Percentiles rank a stretch among this genome's conserved stretches.
Conservation (phyloP, 2,329 filamentous ascomycete species). For the Phaeosphaeriaceae sp. region DNA sequence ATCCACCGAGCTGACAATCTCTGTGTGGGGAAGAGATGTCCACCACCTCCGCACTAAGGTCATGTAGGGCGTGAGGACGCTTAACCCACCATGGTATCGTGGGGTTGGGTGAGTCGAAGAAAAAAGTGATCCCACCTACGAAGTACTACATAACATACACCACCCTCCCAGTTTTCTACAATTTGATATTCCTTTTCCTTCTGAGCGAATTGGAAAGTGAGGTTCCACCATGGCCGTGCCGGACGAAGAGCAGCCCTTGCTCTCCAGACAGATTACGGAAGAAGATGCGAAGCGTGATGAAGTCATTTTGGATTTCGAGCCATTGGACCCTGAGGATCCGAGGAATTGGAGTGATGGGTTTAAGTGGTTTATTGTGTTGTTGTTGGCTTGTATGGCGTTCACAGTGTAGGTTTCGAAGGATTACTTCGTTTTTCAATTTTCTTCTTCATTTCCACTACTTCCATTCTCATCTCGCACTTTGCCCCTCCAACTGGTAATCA, state of each 20-base stretch:
- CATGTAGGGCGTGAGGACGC: conserved; percentile 4
- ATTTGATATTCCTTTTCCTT: background rate
- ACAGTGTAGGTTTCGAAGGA: conserved; percentile 35
- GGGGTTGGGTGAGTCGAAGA: conserved; percentile 1
- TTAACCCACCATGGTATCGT: background rate
- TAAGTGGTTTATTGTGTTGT: conserved; percentile 42
- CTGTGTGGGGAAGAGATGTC: background rate
- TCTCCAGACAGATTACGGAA: conserved; percentile 28
- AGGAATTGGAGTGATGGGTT: conserved; percentile 39
- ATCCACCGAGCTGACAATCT: background rate
- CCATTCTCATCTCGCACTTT: background rate
- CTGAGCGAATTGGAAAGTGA: background rate
- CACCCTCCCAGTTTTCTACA: background rate
- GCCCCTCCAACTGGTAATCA: background rate
- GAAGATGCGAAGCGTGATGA: conserved; percentile 26
- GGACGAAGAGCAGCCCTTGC: conserved; percentile 42
- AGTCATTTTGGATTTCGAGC: conserved; percentile 38
- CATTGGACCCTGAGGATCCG: conserved; percentile 39
- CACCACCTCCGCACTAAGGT: background rate
- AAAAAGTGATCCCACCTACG: background rate
- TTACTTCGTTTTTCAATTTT: background rate
- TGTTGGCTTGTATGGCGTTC: conserved; percentile 45
- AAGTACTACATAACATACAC: background rate
- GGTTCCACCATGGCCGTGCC: conserved; percentile 20
- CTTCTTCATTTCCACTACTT: too few species aligned